Percentiles rank a stretch among this genome's conserved stretches.
These are phyloP conservation scores for Erodium moschatum DNA, from an alignment of 441 rosid species.

Conservation along the genomic window DNA sequence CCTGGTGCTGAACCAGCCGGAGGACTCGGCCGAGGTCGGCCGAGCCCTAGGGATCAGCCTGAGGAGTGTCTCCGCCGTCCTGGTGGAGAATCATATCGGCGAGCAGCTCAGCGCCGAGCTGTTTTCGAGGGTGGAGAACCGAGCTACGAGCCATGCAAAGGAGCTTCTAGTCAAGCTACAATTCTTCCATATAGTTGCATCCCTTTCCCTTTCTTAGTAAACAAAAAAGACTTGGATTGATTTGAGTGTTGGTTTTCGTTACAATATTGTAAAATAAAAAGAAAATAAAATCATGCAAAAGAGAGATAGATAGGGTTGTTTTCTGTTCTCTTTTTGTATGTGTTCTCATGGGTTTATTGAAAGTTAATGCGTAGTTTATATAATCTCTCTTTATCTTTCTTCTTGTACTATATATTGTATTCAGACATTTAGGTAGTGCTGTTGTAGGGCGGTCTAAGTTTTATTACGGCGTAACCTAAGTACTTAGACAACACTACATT, in stretches of 20 bases:
- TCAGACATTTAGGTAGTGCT: too few relatives aligned
- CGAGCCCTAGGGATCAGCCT: conserved; percentile 62
- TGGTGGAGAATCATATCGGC: conserved; percentile 86
- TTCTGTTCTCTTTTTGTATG: background rate
- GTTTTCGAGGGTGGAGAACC: conserved; percentile 48
- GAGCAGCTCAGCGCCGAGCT: conserved; percentile 62
- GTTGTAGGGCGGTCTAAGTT: too few relatives aligned
- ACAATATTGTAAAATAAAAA: background rate
- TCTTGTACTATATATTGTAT: too few relatives aligned
- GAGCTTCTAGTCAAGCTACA: conserved; percentile 71
- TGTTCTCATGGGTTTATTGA: background rate
- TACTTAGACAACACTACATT: too few relatives aligned
- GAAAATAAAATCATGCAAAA: background rate
- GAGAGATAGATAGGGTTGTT: background rate
- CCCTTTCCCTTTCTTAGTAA: conserved; percentile 44
- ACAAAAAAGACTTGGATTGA: background rate
- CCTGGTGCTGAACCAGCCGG: conserved; percentile 68
- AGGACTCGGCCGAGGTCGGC: conserved; percentile 56
- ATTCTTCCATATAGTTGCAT: conserved; percentile 79
- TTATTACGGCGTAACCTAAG: too few relatives aligned
- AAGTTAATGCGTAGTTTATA: background rate
- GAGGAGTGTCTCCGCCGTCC: conserved; percentile 72
- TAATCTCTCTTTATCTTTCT: background rate
- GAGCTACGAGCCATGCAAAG: conserved; percentile 55
- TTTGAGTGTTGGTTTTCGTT: background rate